phyloP scores from a whole-genome alignment of 2,329 filamentous ascomycete genomes.

The Ustulina deusta region DNA sequence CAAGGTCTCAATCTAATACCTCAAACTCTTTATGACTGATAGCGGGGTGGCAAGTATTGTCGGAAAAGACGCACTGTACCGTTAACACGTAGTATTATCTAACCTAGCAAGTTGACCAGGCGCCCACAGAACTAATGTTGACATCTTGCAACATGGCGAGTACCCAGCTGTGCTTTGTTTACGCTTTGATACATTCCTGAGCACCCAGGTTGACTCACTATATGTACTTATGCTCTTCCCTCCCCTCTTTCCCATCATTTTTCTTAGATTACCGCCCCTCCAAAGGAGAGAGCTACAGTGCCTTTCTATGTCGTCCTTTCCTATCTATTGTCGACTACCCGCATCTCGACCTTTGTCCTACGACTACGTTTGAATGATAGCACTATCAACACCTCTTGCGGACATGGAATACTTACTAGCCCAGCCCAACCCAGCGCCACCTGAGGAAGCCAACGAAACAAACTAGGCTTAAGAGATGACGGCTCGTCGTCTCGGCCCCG shows the following conservation, averaged over 20 bases:
- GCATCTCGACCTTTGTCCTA: not conserved
- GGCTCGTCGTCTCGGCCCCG: not conserved
- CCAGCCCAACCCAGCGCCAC: not conserved
- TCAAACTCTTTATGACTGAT: not conserved
- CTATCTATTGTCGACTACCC: not conserved
- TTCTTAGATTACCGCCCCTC: not conserved
- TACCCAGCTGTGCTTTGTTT: not conserved
- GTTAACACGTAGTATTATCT: not conserved
- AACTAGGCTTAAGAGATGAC: not conserved
- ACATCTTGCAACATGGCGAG: not conserved
- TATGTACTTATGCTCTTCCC: not conserved
- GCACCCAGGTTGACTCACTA: not conserved
- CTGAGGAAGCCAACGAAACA: conserved; percentile 4
- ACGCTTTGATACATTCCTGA: not conserved
- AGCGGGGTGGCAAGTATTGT: not conserved
- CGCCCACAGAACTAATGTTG: too few relatives aligned
- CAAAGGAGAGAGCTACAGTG: not conserved
- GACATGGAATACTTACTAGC: not conserved
- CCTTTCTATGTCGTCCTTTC: not conserved
- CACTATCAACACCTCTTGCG: not conserved
- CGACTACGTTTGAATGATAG: not conserved
- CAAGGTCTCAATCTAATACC: too few relatives aligned
- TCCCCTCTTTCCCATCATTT: not conserved
- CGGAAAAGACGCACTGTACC: not conserved
- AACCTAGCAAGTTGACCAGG: too few relatives aligned